Conservation (phyloP, 257 asterid species). For the Rhazya stricta region DNA sequence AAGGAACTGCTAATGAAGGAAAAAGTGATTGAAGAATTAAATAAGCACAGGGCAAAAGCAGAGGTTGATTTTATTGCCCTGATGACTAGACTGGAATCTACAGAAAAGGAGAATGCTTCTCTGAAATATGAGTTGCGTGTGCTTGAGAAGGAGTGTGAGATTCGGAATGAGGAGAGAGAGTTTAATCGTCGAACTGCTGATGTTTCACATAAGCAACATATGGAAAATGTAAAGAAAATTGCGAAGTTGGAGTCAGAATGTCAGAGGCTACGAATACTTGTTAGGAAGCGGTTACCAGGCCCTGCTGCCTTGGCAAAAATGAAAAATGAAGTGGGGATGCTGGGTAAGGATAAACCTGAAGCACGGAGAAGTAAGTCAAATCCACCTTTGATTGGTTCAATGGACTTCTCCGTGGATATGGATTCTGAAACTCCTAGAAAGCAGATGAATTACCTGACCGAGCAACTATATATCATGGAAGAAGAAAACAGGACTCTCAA, state of each 20-base stretch:
- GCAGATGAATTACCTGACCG: slow-evolving; percentile 36
- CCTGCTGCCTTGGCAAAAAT: slow-evolving; percentile 64
- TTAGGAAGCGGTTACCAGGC: slow-evolving; percentile 67
- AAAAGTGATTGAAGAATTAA: slow-evolving; percentile 46
- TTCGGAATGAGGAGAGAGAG: slow-evolving; percentile 86
- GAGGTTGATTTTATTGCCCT: slow-evolving; percentile 52
- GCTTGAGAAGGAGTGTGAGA: slow-evolving; percentile 74
- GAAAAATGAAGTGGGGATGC: slow-evolving; percentile 61
- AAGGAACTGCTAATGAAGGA: slow-evolving; percentile 57
- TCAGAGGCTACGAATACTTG: slow-evolving; percentile 65
- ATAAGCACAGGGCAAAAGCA: slow-evolving; percentile 31
- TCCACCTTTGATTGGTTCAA: slow-evolving; percentile 28
- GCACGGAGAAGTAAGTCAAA: slow-evolving; percentile 44
- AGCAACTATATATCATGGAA: slow-evolving; percentile 48
- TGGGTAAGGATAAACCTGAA: slow-evolving; percentile 43
- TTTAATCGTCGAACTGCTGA: slow-evolving; percentile 59
- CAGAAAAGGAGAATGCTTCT: slow-evolving; percentile 68
- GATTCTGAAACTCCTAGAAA: slow-evolving; percentile 33
- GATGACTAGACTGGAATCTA: slow-evolving; percentile 45
- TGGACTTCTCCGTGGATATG: slow-evolving; percentile 32
- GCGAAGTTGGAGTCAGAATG: slow-evolving; percentile 70
- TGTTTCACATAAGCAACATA: slow-evolving; percentile 49
- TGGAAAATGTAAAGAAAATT: slow-evolving; percentile 52
- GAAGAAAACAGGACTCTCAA: slow-evolving; percentile 58
- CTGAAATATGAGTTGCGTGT: slow-evolving; percentile 63